Percentiles rank a stretch among this genome's conserved stretches.
phyloP scores from a whole-genome alignment of 164 flowering plant genomes.

The Litsea cubeba region DNA sequence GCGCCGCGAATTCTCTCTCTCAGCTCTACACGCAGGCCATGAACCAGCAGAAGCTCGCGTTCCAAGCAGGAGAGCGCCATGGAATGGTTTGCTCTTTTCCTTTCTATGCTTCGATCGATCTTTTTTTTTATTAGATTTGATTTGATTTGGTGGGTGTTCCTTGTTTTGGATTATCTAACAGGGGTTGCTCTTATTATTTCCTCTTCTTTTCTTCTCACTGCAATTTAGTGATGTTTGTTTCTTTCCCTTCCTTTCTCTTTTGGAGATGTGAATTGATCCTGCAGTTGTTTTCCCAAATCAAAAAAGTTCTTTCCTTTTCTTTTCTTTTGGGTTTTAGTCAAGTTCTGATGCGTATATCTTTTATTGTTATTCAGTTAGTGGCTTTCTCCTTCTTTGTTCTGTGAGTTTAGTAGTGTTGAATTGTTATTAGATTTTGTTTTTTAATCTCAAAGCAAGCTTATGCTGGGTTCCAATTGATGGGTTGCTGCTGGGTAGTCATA shows the following conservation, averaged over 20 bases:
- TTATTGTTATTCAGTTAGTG: not conserved
- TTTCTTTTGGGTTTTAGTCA: not conserved
- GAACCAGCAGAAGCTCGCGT: slow-evolving; percentile 69
- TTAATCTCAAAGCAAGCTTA: too few species aligned
- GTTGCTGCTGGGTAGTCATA: too few species aligned
- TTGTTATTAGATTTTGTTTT: too few species aligned
- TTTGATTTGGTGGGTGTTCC: not conserved
- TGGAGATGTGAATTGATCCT: not conserved
- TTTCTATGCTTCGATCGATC: not conserved
- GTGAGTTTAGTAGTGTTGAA: not conserved
- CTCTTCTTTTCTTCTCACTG: too few species aligned
- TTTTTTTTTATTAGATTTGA: not conserved
- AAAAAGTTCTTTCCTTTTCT: too few species aligned
- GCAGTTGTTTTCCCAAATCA: not conserved
- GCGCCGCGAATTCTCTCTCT: slow-evolving; percentile 74
- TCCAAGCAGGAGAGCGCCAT: slow-evolving; percentile 78
- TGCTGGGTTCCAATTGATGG: too few species aligned
- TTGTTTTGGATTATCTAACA: not conserved
- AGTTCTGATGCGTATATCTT: not conserved
- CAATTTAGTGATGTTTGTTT: not conserved
- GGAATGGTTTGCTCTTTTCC: slow-evolving; percentile 34
- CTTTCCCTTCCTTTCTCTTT: not conserved
- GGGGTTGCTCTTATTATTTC: too few species aligned
- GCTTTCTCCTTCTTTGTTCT: not conserved
- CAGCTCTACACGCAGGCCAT: slow-evolving; percentile 80